phyloP scores from a whole-genome alignment of 2,329 filamentous ascomycete genomes.

The Pseudogymnoascus sp. region DNA sequence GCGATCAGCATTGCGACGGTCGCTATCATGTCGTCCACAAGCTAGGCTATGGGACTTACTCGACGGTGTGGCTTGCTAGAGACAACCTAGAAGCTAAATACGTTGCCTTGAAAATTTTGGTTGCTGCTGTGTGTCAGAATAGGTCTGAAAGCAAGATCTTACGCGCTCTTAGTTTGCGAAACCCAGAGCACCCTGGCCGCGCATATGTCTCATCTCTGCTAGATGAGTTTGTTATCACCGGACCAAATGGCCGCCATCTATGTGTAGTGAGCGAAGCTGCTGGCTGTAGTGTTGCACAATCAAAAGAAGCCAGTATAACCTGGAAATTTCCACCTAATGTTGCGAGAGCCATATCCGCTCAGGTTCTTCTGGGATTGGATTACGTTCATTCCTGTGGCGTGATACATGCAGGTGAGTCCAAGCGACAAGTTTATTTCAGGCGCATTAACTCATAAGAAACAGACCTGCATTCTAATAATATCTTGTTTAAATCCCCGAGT shows the following conservation, averaged over 20 bases:
- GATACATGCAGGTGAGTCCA: background rate
- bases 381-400: no score
- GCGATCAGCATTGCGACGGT: slow-evolving; percentile 24
- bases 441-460: background rate
- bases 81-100: slow-evolving; percentile 20
- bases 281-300: slow-evolving; percentile 19
- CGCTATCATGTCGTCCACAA: slow-evolving; percentile 34
- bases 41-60: slow-evolving; percentile 33
- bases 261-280: slow-evolving; percentile 14
- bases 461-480: background rate
- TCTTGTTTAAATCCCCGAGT: background rate
- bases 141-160: slow-evolving; percentile 19
- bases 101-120: slow-evolving; percentile 15
- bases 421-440: background rate
- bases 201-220: slow-evolving; percentile 17
- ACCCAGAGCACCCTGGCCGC: slow-evolving; percentile 13
- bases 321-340: background rate
- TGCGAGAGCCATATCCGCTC: no score
- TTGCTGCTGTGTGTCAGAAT: slow-evolving; percentile 13
- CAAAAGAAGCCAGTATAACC: slow-evolving; percentile 12
- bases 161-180: slow-evolving; percentile 11
- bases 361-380: no score
- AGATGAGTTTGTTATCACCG: slow-evolving; percentile 19
- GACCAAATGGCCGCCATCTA: background rate
- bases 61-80: slow-evolving; percentile 33